Evolutionary conservation across 176 grass and related monocot species (phyloP).

Genomic region (Puccinellia tenuiflora): DNA sequence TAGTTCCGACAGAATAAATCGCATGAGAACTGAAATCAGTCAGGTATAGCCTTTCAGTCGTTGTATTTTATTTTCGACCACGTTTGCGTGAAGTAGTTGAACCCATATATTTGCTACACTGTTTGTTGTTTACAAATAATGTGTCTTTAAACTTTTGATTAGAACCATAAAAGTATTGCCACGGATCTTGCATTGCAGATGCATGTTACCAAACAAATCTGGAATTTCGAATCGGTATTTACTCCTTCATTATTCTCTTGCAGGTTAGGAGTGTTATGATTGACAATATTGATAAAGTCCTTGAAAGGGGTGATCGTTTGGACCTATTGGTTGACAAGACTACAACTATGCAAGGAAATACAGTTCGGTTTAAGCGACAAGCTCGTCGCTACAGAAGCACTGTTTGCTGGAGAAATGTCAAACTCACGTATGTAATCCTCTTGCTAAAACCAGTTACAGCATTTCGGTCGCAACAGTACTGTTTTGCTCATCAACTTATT

Average conservation of each 20-base stretch:
- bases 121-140: not conserved
- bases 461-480: not conserved
- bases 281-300: constrained; percentile 97
- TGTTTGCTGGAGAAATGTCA: constrained; percentile 87
- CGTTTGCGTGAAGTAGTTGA: not conserved
- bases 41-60: constrained; percentile 44
- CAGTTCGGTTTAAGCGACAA: constrained; percentile 83
- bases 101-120: not conserved
- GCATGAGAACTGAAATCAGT: constrained; percentile 90
- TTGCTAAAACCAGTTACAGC: not conserved
- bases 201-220: not conserved
- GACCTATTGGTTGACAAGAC: constrained; percentile 95
- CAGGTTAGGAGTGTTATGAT: constrained; percentile 99
- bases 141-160: not conserved
- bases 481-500: not conserved
- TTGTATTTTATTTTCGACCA: not conserved
- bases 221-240: not conserved
- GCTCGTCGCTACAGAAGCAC: constrained; percentile 85
- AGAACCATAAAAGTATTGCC: not conserved
- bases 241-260: constrained; percentile 1
- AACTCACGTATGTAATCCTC: constrained; percentile 60
- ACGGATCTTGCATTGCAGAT: not conserved
- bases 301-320: constrained; percentile 92
- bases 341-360: constrained; percentile 89
- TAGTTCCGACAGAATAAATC: constrained; percentile 85